These are phyloP conservation scores for Aspergillus homomorphus DNA, from an alignment of 495 filamentous ascomycete genomes.

Conservation along the genomic window DNA sequence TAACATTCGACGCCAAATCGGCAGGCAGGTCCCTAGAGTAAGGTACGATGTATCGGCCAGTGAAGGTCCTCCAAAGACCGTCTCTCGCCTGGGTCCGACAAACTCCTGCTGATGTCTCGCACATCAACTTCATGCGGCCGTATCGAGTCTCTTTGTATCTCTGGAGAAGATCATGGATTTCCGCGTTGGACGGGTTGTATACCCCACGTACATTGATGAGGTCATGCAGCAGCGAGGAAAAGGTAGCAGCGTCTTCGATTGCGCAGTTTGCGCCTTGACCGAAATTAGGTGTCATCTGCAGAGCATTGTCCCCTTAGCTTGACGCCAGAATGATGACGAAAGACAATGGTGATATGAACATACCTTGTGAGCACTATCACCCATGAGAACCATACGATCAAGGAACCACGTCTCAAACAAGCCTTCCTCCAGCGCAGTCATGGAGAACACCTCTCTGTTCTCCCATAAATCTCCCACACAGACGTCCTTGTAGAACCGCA, in stretches of 20 bases:
- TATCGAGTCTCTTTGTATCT: constrained; percentile 9
- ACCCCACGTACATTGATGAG: background rate
- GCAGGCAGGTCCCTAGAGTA: constrained; percentile 17
- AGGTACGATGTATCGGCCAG: constrained; percentile 18
- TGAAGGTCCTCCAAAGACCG: constrained; percentile 9
- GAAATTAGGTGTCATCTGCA: constrained; percentile 28
- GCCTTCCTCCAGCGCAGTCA: constrained; percentile 26
- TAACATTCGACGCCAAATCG: constrained; percentile 16
- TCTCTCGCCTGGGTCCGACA: constrained; percentile 20
- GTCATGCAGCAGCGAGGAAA: constrained; percentile 15
- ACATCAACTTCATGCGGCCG: constrained; percentile 12
- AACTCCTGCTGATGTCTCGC: constrained; percentile 10
- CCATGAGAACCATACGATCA: constrained; percentile 24
- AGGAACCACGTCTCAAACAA: constrained; percentile 23
- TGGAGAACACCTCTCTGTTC: constrained; percentile 12
- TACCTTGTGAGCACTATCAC: constrained; percentile 32
- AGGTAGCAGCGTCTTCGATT: constrained; percentile 25
- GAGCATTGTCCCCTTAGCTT: background rate
- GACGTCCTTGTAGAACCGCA: constrained; percentile 17
- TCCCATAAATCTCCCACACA: constrained; percentile 23
- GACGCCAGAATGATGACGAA: background rate
- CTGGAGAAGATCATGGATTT: constrained; percentile 6
- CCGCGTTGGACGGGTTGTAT: background rate
- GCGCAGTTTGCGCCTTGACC: constrained; percentile 32
- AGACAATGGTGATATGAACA: background rate